Evolutionary conservation across 2,329 filamentous ascomycete species (phyloP).

Genomic region (Pyrenophora teres): DNA sequence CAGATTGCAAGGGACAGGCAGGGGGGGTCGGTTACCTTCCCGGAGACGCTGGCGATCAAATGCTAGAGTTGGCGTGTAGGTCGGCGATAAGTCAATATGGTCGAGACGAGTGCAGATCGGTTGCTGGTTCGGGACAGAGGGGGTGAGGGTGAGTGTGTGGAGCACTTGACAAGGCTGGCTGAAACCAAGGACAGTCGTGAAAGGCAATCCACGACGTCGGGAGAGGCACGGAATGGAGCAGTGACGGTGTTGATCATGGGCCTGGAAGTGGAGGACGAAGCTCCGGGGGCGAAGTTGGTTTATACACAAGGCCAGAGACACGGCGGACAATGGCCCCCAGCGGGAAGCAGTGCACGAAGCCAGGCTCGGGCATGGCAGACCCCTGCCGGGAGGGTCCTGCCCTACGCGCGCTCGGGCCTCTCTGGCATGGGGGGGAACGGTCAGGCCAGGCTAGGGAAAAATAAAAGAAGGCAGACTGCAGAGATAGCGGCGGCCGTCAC

Average conservation of each 20-base stretch:
- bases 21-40: constrained; percentile 42
- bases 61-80: constrained; percentile 34
- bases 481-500: constrained; percentile 34
- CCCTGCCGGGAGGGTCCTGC: constrained; percentile 36
- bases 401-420: constrained; percentile 39
- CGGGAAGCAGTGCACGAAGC: constrained; percentile 37
- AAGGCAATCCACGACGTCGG: constrained; percentile 14
- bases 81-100: constrained; percentile 32
- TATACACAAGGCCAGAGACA: constrained; percentile 43
- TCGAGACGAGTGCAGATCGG: constrained; percentile 32
- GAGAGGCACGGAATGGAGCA: constrained; percentile 27
- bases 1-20: constrained; percentile 31
- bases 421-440: constrained; percentile 43
- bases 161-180: constrained; percentile 31
- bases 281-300: constrained; percentile 45
- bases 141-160: constrained; percentile 34
- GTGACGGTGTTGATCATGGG: constrained; percentile 40
- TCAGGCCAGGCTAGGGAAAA: constrained; percentile 46
- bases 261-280: constrained; percentile 35
- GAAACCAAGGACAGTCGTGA: constrained; percentile 29
- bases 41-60: constrained; percentile 31
- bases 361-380: constrained; percentile 13
- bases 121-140: constrained; percentile 22
- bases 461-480: constrained; percentile 34
- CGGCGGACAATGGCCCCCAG: constrained; percentile 36